These are phyloP conservation scores for Amanita phalloides DNA, from an alignment of 768 basidiomycete species.

Conservation along the genomic window DNA sequence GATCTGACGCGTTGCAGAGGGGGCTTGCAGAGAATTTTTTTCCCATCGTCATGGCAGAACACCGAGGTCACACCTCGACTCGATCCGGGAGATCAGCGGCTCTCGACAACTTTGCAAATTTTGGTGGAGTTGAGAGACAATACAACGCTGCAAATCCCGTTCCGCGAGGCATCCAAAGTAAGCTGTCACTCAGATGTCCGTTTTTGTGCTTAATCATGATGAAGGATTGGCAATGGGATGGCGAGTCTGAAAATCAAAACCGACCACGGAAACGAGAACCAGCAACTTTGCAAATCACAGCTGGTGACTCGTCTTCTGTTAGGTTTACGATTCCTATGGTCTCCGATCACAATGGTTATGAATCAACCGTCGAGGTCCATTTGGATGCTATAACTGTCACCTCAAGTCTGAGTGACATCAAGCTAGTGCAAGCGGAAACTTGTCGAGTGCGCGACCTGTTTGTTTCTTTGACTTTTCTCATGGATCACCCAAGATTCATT, in stretches of 20 bases:
- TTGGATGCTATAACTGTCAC: conserved; percentile 68
- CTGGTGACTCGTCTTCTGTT: conserved; percentile 78
- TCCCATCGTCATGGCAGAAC: conserved; percentile 71
- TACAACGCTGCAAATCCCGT: conserved; percentile 76
- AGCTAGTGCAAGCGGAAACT: conserved; percentile 64
- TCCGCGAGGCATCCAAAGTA: conserved; percentile 86
- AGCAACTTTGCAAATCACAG: conserved; percentile 61
- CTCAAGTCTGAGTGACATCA: conserved; percentile 84
- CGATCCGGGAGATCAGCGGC: conserved; percentile 69
- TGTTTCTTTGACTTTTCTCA: not conserved
- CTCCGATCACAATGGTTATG: conserved; percentile 62
- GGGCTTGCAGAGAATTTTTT: conserved; percentile 73
- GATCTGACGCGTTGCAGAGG: conserved; percentile 28
- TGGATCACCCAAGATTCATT: conserved; percentile 37
- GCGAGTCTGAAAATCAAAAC: conserved; percentile 31
- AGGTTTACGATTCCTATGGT: conserved; percentile 81
- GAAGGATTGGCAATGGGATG: conserved; percentile 94
- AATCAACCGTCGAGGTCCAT: conserved; percentile 70
- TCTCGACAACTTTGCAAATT: conserved; percentile 74
- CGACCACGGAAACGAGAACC: conserved; percentile 50
- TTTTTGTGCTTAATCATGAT: conserved; percentile 4
- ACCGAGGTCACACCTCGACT: conserved; percentile 42
- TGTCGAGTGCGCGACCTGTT: conserved; percentile 46
- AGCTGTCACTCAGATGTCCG: not conserved
- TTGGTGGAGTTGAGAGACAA: conserved; percentile 74